A percentile compares a stretch with the other conserved stretches of the same genome.
Evolutionary conservation across 2,329 filamentous ascomycete genomes (phyloP).

Genomic region (Diaporthe destruens): DNA sequence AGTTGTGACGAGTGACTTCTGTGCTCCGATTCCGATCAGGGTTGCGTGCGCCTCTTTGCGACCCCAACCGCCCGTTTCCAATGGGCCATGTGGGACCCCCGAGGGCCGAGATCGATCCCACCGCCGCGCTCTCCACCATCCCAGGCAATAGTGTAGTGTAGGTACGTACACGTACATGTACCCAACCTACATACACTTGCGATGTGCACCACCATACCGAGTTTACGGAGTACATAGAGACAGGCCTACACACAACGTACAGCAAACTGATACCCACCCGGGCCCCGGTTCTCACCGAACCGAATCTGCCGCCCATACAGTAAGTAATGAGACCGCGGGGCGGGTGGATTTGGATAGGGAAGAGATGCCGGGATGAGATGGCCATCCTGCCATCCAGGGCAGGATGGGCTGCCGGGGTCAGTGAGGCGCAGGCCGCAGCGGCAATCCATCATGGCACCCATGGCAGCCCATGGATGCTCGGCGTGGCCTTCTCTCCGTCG

Average conservation of each 20-base stretch:
- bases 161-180: no score
- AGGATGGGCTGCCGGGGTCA: conserved; percentile 11
- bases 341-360: neutral
- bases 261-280: conserved; percentile 12
- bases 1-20: conserved; percentile 28
- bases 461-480: conserved; percentile 17
- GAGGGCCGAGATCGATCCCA: conserved; percentile 26
- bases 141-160: no score
- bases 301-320: neutral
- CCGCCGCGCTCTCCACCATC: conserved; percentile 8
- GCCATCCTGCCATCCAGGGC: no score
- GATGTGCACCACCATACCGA: neutral
- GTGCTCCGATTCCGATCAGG: conserved; percentile 26
- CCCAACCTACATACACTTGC: no score
- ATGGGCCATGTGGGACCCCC: conserved; percentile 25
- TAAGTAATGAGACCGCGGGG: neutral
- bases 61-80: conserved; percentile 17
- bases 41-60: conserved; percentile 23
- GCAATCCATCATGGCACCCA: neutral
- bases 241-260: neutral
- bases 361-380: neutral
- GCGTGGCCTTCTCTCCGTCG: conserved; percentile 18
- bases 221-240: no score
- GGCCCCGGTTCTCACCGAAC: neutral
- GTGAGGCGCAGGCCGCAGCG: conserved; percentile 19